These are phyloP conservation scores for Marchantia paleacea DNA, from an alignment of 225 moss, liverwort and hornwort species.

Conservation along the genomic window DNA sequence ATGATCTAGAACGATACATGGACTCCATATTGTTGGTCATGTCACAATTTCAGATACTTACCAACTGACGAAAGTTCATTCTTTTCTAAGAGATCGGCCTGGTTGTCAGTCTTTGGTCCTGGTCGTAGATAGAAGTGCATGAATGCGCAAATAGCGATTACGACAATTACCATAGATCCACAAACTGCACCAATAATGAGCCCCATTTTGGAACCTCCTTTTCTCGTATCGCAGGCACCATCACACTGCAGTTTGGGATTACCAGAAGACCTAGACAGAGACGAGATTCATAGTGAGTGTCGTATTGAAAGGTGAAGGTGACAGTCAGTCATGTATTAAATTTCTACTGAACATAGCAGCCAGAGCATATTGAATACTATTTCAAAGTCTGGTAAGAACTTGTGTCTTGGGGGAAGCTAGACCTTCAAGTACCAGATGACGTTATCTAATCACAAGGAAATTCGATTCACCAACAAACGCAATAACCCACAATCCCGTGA, in stretches of 20 bases:
- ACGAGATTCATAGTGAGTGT: not conserved
- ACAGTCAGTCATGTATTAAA: too few relatives aligned
- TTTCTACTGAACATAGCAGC: too few relatives aligned
- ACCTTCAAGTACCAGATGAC: too few relatives aligned
- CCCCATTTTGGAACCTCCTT: not conserved
- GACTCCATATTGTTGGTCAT: too few relatives aligned
- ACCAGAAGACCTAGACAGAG: not conserved
- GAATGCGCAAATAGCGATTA: not conserved
- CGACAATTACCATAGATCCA: not conserved
- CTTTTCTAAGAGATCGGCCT: not conserved
- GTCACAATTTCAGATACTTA: not conserved
- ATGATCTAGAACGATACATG: not conserved
- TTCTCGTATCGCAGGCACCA: not conserved
- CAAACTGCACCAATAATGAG: not conserved
- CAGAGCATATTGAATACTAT: too few relatives aligned
- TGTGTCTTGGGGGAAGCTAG: too few relatives aligned
- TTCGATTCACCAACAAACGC: too few relatives aligned
- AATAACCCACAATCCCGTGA: too few relatives aligned
- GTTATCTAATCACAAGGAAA: too few relatives aligned
- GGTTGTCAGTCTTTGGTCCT: not conserved
- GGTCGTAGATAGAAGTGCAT: not conserved
- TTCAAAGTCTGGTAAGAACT: too few relatives aligned
- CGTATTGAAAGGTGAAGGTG: too few relatives aligned
- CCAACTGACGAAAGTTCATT: not conserved
- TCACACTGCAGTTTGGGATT: not conserved